Conservation (phyloP, 768 basidiomycete genomes). For the Basidioascus undulatus region DNA sequence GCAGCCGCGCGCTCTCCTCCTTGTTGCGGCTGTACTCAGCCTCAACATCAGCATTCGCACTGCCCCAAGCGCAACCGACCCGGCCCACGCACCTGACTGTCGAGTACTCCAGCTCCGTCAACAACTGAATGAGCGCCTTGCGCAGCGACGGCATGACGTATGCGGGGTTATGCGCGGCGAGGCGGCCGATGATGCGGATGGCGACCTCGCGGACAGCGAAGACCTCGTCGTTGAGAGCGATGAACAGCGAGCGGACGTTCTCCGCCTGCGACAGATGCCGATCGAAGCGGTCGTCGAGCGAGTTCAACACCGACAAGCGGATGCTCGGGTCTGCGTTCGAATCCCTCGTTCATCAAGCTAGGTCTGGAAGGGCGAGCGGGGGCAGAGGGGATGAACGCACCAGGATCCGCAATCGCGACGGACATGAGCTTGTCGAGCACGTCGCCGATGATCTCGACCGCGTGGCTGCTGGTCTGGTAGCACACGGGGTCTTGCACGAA, state of each 20-base stretch:
- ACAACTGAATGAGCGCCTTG: slow-evolving; percentile 79
- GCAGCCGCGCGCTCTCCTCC: slow-evolving; percentile 75
- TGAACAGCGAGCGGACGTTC: slow-evolving; percentile 90
- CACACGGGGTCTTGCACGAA: slow-evolving; percentile 90
- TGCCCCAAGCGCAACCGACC: slow-evolving; percentile 1
- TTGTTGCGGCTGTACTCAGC: slow-evolving; percentile 23
- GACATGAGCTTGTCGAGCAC: slow-evolving; percentile 91
- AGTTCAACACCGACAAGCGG: slow-evolving; percentile 58
- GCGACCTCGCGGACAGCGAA: slow-evolving; percentile 85
- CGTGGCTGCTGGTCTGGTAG: slow-evolving; percentile 82
- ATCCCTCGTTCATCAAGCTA: slow-evolving; percentile 1
- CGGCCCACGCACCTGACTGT: slow-evolving; percentile 42
- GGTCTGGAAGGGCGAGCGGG: slow-evolving; percentile 1
- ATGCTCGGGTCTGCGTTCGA: slow-evolving; percentile 50
- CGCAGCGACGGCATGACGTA: slow-evolving; percentile 95
- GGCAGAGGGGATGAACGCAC: slow-evolving; percentile 21
- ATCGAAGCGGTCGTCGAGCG: slow-evolving; percentile 80
- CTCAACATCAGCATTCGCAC: slow-evolving; percentile 2
- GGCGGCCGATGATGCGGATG: slow-evolving; percentile 68
- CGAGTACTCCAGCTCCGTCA: slow-evolving; percentile 92
- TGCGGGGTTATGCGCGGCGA: slow-evolving; percentile 86
- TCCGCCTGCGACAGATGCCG: slow-evolving; percentile 93
- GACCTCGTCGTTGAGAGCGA: slow-evolving; percentile 88
- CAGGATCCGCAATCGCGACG: slow-evolving; percentile 68
- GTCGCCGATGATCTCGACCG: slow-evolving; percentile 89